Conservation (phyloP, 805 yeast species). For the Suhomyces tanzawaensis region DNA sequence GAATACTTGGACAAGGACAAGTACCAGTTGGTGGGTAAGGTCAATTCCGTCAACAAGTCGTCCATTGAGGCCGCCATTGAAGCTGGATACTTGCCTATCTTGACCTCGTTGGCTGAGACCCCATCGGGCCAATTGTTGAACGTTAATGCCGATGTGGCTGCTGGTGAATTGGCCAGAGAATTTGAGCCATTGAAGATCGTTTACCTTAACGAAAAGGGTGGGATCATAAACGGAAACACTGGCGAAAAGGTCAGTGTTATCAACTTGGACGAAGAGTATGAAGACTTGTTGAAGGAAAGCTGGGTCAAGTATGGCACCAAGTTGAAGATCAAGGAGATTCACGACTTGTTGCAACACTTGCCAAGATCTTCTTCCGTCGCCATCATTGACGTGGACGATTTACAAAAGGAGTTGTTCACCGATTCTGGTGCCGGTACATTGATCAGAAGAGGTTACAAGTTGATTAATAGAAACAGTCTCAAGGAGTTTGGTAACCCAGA, state of each 20-base stretch:
- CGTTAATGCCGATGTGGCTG: constrained; percentile 98
- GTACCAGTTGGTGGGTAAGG: constrained; percentile 90
- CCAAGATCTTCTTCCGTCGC: constrained; percentile 99
- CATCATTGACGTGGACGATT: constrained; percentile 88
- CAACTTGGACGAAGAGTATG: constrained; percentile 95
- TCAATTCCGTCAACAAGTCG: constrained; percentile 79
- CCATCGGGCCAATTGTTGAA: constrained; percentile 94
- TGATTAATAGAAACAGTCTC: constrained; percentile 67
- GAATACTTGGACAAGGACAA: constrained; percentile 86
- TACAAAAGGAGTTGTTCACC: constrained; percentile 95
- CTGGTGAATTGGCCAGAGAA: constrained; percentile 95
- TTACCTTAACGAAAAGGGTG: constrained; percentile 96
- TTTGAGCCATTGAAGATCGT: constrained; percentile 97
- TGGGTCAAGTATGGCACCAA: constrained; percentile 99
- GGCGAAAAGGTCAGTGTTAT: constrained; percentile 87
- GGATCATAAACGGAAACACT: constrained; percentile 87
- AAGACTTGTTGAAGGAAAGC: constrained; percentile 81
- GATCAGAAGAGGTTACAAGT: constrained; percentile 94
- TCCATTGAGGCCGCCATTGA: constrained; percentile 88
- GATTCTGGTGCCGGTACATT: constrained; percentile 99
- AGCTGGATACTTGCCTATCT: constrained; percentile 95
- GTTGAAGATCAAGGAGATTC: constrained; percentile 93
- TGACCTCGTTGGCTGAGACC: constrained; percentile 96
- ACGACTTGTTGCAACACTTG: constrained; percentile 86
- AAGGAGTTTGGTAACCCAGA: constrained; percentile 73